Evolutionary conservation across 441 rosid species (phyloP).

Genomic region (Euphorbia schlechtendalii): DNA sequence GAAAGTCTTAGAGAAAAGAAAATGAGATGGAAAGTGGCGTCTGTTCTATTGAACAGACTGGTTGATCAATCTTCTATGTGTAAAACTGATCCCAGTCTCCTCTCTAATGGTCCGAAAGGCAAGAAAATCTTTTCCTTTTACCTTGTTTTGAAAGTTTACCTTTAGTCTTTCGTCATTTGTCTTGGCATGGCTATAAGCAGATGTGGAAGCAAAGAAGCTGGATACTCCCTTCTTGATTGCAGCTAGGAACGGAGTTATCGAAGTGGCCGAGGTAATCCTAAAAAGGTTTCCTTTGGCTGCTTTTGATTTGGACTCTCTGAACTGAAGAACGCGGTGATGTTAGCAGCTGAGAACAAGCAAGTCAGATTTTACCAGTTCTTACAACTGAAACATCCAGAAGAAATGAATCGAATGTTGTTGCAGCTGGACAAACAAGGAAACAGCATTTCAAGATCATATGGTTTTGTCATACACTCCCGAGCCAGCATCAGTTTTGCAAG

Average conservation of each 20-base stretch:
- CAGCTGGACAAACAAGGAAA: conserved; percentile 32
- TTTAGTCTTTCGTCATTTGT: background rate
- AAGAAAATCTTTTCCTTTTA: too few relatives aligned
- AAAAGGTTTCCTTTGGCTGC: background rate
- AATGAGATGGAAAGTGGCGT: background rate
- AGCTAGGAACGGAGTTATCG: conserved; percentile 12
- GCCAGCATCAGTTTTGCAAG: too few relatives aligned
- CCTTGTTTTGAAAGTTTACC: too few relatives aligned
- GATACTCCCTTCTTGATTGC: conserved; percentile 8
- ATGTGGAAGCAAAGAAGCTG: conserved; percentile 8
- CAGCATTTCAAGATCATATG: too few relatives aligned
- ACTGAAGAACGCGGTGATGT: conserved; percentile 24
- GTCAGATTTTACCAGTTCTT: conserved; percentile 15
- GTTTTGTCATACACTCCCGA: too few relatives aligned
- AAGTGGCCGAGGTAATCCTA: conserved; percentile 15
- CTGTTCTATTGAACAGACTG: background rate
- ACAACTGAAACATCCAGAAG: conserved; percentile 7
- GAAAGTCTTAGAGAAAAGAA: background rate
- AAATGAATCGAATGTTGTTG: conserved; percentile 19
- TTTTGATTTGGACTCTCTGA: conserved; percentile 9
- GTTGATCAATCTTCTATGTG: background rate
- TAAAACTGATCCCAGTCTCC: background rate
- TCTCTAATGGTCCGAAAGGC: too few relatives aligned
- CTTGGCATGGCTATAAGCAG: background rate
- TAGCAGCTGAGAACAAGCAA: conserved; percentile 23